Evolutionary conservation across 1,284 basidiomycete genomes (phyloP), one percentile per base, ranked within the genome.

Genomic region (Termitomyces sp.): DNA sequence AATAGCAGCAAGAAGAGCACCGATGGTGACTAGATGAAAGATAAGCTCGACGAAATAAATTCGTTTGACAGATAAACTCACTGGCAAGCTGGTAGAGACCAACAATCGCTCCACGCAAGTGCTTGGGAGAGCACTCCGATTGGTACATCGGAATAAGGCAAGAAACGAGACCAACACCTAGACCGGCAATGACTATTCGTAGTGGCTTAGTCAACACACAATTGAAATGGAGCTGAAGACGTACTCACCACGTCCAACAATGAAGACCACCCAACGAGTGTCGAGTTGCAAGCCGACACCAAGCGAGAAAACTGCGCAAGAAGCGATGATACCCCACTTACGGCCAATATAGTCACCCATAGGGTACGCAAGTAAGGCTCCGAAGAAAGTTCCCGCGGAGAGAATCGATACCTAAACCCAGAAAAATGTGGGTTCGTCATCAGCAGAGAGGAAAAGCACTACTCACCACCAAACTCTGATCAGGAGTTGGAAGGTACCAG

Each of bases 111-210:
- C 88, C 88, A 73, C 88, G 81, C 60, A 86, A 76, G 67, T 74
- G 78, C 63, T 83, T 80, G 33, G 84, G 84, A 4, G 79, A 70
- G 54, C 73, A 78, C 74, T 69, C 68, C 1, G 68, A 70, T 59
- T 88, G 85, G 73, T 88, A 90, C 79, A 88, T 83, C 59, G 83
- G 83, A 49, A 84, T 74, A 52, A 86, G 70, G 64, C 76, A 78
- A 28, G 80, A 82, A 55, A 82, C 73, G 62, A 80, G 72, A 62
- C 86, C 85, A 19, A 69, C 67, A 53, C 67, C 67, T n/a, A 69
- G 59, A 41, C 68, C 68, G 49, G 67, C 66, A 46, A 69, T 65
- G 21, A 69, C 67, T 65, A 28, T 28, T 46, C 15, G 15, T 8
- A 13, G n/a, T 12, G n/a, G n/a, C 30, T 43, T 8, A 48, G 40